These are phyloP conservation scores for Leccinellum rugosiceps DNA, from an alignment of 768 basidiomycete genomes.

Conservation along the genomic window DNA sequence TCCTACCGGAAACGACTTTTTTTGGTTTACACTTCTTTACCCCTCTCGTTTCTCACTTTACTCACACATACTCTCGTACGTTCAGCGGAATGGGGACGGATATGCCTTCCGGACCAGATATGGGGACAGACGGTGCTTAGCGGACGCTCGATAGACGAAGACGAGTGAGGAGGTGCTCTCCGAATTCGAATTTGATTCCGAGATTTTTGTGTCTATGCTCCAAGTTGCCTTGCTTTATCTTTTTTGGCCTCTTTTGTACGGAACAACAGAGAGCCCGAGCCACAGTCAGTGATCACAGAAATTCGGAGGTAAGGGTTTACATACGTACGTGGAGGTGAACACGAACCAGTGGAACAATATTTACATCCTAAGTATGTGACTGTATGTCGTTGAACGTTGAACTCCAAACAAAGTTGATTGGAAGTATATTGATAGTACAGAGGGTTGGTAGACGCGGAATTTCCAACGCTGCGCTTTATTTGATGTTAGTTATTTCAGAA, in stretches of 20 bases:
- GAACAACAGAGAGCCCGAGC: neutral
- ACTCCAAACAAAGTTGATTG: too few species aligned
- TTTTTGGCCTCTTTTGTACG: neutral
- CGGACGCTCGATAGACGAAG: neutral
- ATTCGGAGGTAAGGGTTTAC: too few species aligned
- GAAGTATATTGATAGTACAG: too few species aligned
- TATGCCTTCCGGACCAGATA: conserved; percentile 10
- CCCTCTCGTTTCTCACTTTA: neutral
- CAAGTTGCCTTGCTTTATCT: neutral
- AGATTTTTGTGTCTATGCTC: neutral
- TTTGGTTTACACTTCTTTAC: too few species aligned
- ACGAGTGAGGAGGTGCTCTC: neutral
- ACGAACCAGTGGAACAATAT: too few species aligned
- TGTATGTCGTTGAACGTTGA: too few species aligned
- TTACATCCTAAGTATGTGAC: too few species aligned
- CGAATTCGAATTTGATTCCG: neutral
- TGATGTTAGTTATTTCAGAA: too few species aligned
- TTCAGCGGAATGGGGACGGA: conserved; percentile 19
- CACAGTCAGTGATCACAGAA: too few species aligned
- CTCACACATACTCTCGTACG: conserved; percentile 1
- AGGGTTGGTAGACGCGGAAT: too few species aligned
- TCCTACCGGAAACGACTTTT: neutral
- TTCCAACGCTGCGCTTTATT: too few species aligned
- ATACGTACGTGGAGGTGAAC: too few species aligned
- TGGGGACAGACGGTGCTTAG: neutral